Percentiles rank a stretch among this genome's conserved stretches.
These are phyloP conservation scores for Fraxinus greggii DNA, from an alignment of 305 asterid genomes.

Conservation along the genomic window DNA sequence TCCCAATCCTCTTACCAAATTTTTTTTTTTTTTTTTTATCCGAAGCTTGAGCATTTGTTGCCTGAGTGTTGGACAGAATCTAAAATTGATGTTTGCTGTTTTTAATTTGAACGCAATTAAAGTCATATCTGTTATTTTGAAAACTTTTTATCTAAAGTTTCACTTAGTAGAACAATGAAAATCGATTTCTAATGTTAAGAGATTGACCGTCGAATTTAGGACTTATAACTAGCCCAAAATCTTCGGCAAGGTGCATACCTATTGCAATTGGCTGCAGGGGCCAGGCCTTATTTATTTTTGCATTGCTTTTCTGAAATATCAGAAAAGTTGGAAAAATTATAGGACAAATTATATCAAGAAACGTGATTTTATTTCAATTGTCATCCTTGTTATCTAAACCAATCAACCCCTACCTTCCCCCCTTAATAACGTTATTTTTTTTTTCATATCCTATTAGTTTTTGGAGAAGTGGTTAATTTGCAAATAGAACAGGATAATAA, in stretches of 20 bases:
- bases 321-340: neutral
- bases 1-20: neutral
- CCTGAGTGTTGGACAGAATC: neutral
- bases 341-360: neutral
- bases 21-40: neutral
- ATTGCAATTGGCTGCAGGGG: neutral
- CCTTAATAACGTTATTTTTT: neutral
- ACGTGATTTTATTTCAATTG: neutral
- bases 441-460: neutral
- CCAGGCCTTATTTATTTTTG: neutral
- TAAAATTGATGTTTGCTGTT: neutral
- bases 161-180: neutral
- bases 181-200: neutral
- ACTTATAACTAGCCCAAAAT: neutral
- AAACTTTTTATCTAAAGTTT: neutral
- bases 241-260: neutral
- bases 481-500: neutral
- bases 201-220: neutral
- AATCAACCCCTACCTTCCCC: neutral
- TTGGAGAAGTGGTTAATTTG: neutral
- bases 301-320: neutral
- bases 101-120: neutral
- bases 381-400: neutral
- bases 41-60: neutral
- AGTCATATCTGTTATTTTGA: neutral